Base-by-base conservation (phyloP, 805 yeast species). In the Zygosaccharomyces gambellarensis region DNA sequence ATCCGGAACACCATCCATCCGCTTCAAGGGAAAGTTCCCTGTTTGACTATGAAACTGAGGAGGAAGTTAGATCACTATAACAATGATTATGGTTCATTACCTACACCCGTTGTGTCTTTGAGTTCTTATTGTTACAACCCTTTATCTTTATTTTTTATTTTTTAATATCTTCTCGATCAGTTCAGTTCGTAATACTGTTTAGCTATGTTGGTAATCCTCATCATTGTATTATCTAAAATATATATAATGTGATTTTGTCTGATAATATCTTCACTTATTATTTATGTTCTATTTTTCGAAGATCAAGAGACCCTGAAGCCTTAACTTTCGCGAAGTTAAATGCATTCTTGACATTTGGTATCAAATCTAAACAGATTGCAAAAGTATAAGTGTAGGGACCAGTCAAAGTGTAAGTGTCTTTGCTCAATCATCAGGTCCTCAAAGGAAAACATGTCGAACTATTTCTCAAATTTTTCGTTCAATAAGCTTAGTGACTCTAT, bases 401-500 rank as follows among this genome's bases (percentile, higher is more conserved):
- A 11, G 43, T 49, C 53, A 17, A 19, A 6, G 7, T 25, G 28
- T 25, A 5, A 8, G 9, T 25, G 12, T 25, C 28, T 19, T 5
- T 7, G 4, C 12, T 3, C 31, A 8, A n/a, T 31, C 7, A 14
- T 30, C 17, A 19, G 12, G 4, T 30, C 28, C n/a, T 12, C 9
- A 14, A 43, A 6, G 34, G 17, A 34, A 14, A 17, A 6, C 21
- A 51, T 51, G 54, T 48, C 54, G 19, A 47, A 47, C 25, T 51
- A 51, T 25, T 58, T 59, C 47, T 52, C 63, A 7, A 54, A 51
- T 36, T 63, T 65, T 47, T 60, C 65, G 6, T 36, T 65, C 14
- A 64, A 65, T 38, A 65, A 63, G 48, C 51, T 65, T 8, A 58
- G 68, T 5, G 61, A 61, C 39, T 56, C 66, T 8, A 57, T 65